phyloP scores from a whole-genome alignment of 768 basidiomycete genomes.

The Podaxis sp. region DNA sequence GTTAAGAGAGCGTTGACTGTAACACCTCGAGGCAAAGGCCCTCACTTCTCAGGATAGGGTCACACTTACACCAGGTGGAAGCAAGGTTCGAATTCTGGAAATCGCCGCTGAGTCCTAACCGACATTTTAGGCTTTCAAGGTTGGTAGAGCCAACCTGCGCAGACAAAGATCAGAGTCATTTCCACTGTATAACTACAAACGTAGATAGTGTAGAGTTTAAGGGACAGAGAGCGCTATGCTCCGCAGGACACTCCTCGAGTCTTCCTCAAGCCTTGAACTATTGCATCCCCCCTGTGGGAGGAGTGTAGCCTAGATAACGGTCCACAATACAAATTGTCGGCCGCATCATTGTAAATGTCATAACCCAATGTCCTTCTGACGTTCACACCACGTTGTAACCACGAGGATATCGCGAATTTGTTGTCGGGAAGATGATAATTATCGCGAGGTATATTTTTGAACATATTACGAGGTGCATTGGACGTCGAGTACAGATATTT shows the following conservation, averaged over 20 bases:
- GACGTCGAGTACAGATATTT: neutral
- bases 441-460: neutral
- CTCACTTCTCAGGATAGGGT: neutral
- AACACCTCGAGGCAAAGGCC: slow-evolving; percentile 1
- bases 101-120: slow-evolving; percentile 1
- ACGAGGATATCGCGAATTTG: neutral
- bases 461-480: neutral
- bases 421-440: neutral
- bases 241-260: neutral
- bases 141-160: neutral
- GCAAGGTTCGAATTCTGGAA: neutral
- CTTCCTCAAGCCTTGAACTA: neutral
- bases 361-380: neutral
- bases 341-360: neutral
- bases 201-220: neutral
- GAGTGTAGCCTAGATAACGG: neutral
- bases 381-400: slow-evolving; percentile 2
- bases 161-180: neutral
- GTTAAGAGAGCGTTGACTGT: too few relatives aligned
- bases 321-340: neutral
- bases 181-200: neutral
- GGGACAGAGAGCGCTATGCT: neutral
- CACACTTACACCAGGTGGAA: neutral
- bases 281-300: neutral
- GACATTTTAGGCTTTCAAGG: slow-evolving; percentile 7